Percentiles rank a stretch among this genome's conserved stretches.
Conservation (phyloP, 371 early-diverging fungal genomes). For the Rhizopus delemar region DNA sequence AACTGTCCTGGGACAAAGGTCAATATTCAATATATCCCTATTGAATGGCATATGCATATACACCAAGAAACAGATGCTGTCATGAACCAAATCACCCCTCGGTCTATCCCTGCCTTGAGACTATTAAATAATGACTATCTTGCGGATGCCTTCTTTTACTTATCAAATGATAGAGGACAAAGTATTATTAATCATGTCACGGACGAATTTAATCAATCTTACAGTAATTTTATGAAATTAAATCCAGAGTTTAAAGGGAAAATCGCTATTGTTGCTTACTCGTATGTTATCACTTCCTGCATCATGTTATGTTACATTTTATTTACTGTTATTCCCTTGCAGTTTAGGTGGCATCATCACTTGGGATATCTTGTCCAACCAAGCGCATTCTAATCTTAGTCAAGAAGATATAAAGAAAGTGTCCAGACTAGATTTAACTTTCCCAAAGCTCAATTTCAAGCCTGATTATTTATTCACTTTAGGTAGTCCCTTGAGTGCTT, state of each 20-base stretch:
- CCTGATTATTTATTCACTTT: slow-evolving; percentile 57
- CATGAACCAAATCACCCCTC: slow-evolving; percentile 56
- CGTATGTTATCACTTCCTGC: slow-evolving; percentile 21
- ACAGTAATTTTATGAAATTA: slow-evolving; percentile 45
- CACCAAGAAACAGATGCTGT: slow-evolving; percentile 48
- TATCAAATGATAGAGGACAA: slow-evolving; percentile 19
- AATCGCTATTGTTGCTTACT: slow-evolving; percentile 62
- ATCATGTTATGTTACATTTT: neutral
- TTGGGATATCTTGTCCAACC: slow-evolving; percentile 60
- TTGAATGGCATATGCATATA: slow-evolving; percentile 54
- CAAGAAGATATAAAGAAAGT: slow-evolving; percentile 25
- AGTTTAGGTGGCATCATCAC: slow-evolving; percentile 65
- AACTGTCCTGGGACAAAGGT: slow-evolving; percentile 43
- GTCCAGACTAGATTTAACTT: slow-evolving; percentile 44
- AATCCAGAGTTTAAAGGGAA: slow-evolving; percentile 62
- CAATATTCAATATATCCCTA: slow-evolving; percentile 53
- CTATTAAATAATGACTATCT: slow-evolving; percentile 68
- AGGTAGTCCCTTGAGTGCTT: slow-evolving; percentile 64
- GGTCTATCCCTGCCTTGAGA: slow-evolving; percentile 61
- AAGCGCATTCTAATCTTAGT: slow-evolving; percentile 5
- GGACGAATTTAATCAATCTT: slow-evolving; percentile 52
- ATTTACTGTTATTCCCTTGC: neutral
- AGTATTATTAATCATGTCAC: slow-evolving; percentile 54
- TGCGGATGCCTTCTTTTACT: slow-evolving; percentile 52
- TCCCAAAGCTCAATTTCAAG: slow-evolving; percentile 51